Percentiles rank a stretch among this genome's conserved stretches.
phyloP scores from a whole-genome alignment of 208 protist genomes.

The Acanthamoeba culbertsoni region DNA sequence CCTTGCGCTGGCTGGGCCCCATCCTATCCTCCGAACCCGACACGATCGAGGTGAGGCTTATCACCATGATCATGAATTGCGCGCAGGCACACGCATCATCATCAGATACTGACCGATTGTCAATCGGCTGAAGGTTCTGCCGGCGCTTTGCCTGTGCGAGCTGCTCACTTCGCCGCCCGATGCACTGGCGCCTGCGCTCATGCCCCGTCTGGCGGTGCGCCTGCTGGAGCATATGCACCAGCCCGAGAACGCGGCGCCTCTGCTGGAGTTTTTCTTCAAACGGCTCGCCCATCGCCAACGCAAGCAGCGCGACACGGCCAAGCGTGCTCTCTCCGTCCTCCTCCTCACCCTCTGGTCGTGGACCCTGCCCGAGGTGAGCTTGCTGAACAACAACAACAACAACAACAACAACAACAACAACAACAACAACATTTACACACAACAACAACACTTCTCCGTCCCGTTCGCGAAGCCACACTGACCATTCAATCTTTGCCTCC shows the following conservation, averaged over 20 bases:
- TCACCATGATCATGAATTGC: not conserved
- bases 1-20: slow-evolving; percentile 31
- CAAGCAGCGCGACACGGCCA: slow-evolving; percentile 31
- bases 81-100: not conserved
- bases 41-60: not conserved
- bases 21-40: slow-evolving; percentile 37
- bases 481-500: not conserved
- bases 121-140: no score
- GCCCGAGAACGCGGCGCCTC: not conserved
- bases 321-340: slow-evolving; percentile 32
- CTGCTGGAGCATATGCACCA: slow-evolving; percentile 25
- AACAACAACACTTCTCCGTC: no score
- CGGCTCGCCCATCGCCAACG: slow-evolving; percentile 19
- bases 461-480: not conserved
- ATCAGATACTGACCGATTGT: not conserved
- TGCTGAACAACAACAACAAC: no score
- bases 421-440: no score
- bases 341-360: not conserved
- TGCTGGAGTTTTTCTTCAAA: not conserved
- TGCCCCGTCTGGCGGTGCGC: not conserved
- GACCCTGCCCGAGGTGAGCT: not conserved
- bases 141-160: slow-evolving; percentile 44
- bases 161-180: not conserved
- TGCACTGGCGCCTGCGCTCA: not conserved
- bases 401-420: no score